These are phyloP conservation scores for Takashimella tepidaria DNA, from an alignment of 1,284 basidiomycete species.

Conservation along the genomic window DNA sequence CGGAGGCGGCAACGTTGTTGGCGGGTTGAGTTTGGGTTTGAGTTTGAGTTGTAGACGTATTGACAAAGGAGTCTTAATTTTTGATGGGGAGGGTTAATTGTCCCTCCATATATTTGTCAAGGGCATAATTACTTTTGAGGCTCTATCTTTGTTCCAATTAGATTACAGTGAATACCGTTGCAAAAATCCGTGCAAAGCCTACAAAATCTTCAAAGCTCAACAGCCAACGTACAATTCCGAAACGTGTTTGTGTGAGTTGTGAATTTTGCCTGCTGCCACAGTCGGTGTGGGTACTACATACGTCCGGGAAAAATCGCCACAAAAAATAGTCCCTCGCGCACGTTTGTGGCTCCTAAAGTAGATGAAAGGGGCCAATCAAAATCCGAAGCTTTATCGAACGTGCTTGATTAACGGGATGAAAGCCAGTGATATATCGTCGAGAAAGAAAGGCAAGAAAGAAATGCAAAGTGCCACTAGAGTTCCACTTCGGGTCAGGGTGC, in stretches of 20 bases:
- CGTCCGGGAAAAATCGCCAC: background rate
- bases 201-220: background rate
- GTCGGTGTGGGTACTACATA: background rate
- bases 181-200: background rate
- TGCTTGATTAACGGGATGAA: too few relatives aligned
- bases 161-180: background rate
- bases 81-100: too few relatives aligned
- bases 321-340: too few relatives aligned
- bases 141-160: background rate
- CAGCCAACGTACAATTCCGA: background rate
- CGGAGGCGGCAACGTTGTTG: slow-evolving; percentile 1
- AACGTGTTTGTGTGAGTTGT: background rate
- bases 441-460: too few relatives aligned
- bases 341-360: too few relatives aligned
- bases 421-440: too few relatives aligned
- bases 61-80: background rate
- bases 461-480: too few relatives aligned
- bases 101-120: background rate
- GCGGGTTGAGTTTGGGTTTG: background rate
- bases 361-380: background rate
- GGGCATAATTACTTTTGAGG: background rate
- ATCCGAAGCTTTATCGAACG: background rate
- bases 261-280: background rate
- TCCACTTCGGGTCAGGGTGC: too few relatives aligned
- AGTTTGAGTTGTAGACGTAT: background rate